Base-by-base conservation (phyloP, 202 grass and related monocot genomes). In the Setaria viridis region DNA sequence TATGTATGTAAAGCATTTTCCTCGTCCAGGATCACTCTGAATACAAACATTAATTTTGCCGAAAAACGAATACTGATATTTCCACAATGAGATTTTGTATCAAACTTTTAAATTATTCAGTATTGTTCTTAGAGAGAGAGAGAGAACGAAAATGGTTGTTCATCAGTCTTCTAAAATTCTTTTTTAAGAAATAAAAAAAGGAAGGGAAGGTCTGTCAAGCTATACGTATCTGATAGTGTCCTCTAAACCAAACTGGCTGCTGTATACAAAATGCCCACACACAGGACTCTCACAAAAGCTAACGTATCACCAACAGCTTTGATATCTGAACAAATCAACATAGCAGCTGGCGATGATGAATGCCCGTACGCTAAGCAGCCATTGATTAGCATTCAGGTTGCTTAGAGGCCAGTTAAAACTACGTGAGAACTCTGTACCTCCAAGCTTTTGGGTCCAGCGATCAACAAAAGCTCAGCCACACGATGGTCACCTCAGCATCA, bases 281-380 rank as follows among this genome's bases (percentile, higher is more conserved):
- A 46, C 11, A 32, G 2, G 15, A 46, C 7, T 7, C 48, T 34
- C 25, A 8, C 77, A 79, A 79, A 79, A 30, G 29, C 37, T 63
- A 63, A 78, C 57, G 41, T 63, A 78, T 11, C 12, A 63, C 76
- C 58, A 62, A 9, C 58, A 63, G 41, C 14, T 46, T 34, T 34
- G 77, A 33, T 63, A 6, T n/a, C 11, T 34, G 43, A 80, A 49
- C 45, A 50, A 49, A 65, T 51, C 30, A 65, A 32, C 59, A 13
- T 0, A 17, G 9, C 60, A 11, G 3, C n/a, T 5, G 41, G 14
- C 25, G n/a, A 45, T 19, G 33, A 68, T 41, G 46, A 58, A 45
- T 56, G 16, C 7, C 37, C 21, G 17, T 59, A 78, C 17, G 63
- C 64, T 70, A 70, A 70, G 63, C 64, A 85, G 63, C 73, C 49